A percentile compares a stretch with the other conserved stretches of the same genome.
phyloP scores from a whole-genome alignment of 345 rosid genomes.

The Pistacia vera region DNA sequence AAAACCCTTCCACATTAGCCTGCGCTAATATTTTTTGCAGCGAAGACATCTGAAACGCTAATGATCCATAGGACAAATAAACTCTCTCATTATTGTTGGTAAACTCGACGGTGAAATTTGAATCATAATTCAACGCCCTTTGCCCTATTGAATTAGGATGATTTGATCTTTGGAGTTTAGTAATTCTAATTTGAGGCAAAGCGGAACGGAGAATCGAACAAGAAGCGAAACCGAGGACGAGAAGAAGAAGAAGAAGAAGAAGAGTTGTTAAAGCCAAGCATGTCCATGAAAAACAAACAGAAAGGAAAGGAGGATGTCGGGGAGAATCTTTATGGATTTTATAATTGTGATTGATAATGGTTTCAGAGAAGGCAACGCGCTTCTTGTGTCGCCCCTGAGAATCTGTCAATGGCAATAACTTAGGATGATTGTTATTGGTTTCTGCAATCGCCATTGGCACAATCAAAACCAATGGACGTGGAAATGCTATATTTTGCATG shows the following conservation, averaged over 20 bases:
- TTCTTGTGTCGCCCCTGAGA: neutral
- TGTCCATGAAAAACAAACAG: conserved; percentile 6
- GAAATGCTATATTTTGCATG: no score
- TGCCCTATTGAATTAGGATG: conserved; percentile 8
- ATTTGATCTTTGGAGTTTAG: conserved; percentile 11
- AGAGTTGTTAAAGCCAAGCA: conserved; percentile 19
- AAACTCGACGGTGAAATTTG: conserved; percentile 23
- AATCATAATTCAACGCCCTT: conserved; percentile 25
- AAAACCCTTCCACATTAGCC: conserved; percentile 26
- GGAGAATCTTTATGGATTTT: neutral
- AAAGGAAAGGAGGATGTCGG: no score
- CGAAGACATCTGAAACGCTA: conserved; percentile 25
- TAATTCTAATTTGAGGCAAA: conserved; percentile 28
- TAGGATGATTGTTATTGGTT: neutral
- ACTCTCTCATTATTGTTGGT: conserved; percentile 31
- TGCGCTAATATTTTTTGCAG: conserved; percentile 30
- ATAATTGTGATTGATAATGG: conserved; percentile 16
- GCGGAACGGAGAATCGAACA: conserved; percentile 23
- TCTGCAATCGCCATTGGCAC: neutral
- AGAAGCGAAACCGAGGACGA: conserved; percentile 22
- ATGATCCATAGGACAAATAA: conserved; percentile 16
- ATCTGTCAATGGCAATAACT: neutral
- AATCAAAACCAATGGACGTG: no score
- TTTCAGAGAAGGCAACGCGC: conserved; percentile 31
- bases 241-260: conserved; percentile 12